These are phyloP conservation scores for Remersonia thermophila DNA, from an alignment of 2,329 filamentous ascomycete genomes.

Conservation along the genomic window DNA sequence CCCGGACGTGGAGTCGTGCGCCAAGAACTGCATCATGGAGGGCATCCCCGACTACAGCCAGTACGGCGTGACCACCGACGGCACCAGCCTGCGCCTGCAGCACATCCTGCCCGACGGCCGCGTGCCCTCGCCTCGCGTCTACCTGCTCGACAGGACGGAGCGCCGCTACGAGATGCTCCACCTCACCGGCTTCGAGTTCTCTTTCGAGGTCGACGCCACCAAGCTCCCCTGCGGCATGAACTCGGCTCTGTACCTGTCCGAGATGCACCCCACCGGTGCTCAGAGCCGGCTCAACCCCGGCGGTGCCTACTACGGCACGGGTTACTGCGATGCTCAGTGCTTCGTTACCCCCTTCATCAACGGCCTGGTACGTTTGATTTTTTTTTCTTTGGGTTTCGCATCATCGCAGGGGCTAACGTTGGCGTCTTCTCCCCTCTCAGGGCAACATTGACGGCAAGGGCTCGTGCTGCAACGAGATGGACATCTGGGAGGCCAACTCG, in stretches of 20 bases:
- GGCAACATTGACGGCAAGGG: constrained; percentile 10
- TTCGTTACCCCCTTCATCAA: constrained; percentile 39
- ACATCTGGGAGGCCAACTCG: constrained; percentile 31
- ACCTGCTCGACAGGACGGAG: constrained; percentile 40
- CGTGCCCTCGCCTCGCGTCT: constrained; percentile 32
- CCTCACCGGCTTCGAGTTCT: constrained; percentile 46
- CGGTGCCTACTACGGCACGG: constrained; percentile 41
- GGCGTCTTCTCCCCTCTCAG: too few relatives aligned
- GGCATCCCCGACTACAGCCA: constrained; percentile 11
- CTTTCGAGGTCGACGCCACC: constrained; percentile 51
- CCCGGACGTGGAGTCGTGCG: constrained; percentile 22
- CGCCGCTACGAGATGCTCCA: constrained; percentile 45
- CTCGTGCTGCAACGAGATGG: constrained; percentile 21
- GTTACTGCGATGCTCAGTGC: constrained; percentile 20
- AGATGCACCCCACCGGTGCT: constrained; percentile 45
- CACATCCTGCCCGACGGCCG: constrained; percentile 17
- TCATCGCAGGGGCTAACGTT: too few relatives aligned
- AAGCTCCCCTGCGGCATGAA: constrained; percentile 51
- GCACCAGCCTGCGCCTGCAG: constrained; percentile 29
- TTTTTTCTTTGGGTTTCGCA: not conserved
- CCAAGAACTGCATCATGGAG: constrained; percentile 16
- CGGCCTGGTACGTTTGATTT: constrained; percentile 18
- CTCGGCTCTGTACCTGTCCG: constrained; percentile 48
- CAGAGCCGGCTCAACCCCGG: constrained; percentile 31
- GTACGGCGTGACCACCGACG: constrained; percentile 22